phyloP scores from a whole-genome alignment of 805 yeast species.

The Saccharomycopsis amapae region DNA sequence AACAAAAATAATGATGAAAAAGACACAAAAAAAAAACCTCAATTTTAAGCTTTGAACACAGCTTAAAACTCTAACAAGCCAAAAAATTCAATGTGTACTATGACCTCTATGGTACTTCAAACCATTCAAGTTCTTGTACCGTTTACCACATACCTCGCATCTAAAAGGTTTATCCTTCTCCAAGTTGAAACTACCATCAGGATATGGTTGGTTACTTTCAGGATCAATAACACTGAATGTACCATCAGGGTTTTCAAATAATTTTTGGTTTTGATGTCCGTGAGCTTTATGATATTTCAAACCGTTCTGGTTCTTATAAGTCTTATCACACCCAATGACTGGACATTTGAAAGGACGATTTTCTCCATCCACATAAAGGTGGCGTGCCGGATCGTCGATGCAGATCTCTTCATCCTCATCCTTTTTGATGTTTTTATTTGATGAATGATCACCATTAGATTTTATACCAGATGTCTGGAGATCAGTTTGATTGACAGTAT shows the following conservation, averaged over 20 bases:
- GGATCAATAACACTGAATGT: slow-evolving; percentile 91
- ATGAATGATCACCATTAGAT: slow-evolving; percentile 20
- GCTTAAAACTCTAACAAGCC: too few species aligned
- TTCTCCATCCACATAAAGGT: slow-evolving; percentile 88
- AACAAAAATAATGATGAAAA: too few species aligned
- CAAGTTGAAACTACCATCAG: slow-evolving; percentile 80
- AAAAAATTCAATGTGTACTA: slow-evolving; percentile 66
- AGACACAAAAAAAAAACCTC: too few species aligned
- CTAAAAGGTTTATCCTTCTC: slow-evolving; percentile 98
- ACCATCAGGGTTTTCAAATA: slow-evolving; percentile 88
- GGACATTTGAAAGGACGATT: slow-evolving; percentile 96
- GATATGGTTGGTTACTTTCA: slow-evolving; percentile 76
- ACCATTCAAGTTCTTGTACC: slow-evolving; percentile 94
- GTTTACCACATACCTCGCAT: slow-evolving; percentile 96
- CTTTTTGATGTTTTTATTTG: too few species aligned
- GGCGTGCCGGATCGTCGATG: slow-evolving; percentile 95
- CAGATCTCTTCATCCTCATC: slow-evolving; percentile 53
- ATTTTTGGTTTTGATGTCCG: slow-evolving; percentile 94
- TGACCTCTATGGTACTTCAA: slow-evolving; percentile 96
- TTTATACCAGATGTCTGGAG: background rate
- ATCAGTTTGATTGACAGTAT: slow-evolving; percentile 11
- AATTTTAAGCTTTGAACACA: too few species aligned
- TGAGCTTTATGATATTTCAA: slow-evolving; percentile 90
- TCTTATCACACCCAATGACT: slow-evolving; percentile 95
- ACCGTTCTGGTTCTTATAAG: slow-evolving; percentile 96